Evolutionary conservation across 179 eudicot species (phyloP).

Genomic region (Vitellaria paradoxa): DNA sequence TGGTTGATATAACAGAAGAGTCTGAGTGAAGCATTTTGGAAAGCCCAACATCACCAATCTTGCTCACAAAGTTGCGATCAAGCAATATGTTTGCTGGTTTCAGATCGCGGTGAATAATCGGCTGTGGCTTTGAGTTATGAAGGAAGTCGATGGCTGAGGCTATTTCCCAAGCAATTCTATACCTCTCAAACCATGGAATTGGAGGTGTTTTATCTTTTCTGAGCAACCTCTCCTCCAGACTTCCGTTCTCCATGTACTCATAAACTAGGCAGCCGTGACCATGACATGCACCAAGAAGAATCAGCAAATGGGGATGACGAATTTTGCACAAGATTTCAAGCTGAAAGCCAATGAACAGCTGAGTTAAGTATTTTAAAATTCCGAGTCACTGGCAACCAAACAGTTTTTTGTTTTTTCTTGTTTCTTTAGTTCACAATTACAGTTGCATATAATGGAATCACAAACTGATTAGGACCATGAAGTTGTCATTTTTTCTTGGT

Average conservation of each 20-base stretch:
- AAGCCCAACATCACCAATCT: constrained; percentile 89
- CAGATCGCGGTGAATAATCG: constrained; percentile 77
- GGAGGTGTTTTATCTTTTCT: constrained; percentile 55
- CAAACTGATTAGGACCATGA: neutral
- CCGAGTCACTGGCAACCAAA: neutral
- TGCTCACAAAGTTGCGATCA: constrained; percentile 76
- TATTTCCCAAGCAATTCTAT: constrained; percentile 83
- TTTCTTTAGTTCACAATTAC: neutral
- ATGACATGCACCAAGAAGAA: constrained; percentile 81
- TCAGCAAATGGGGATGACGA: constrained; percentile 85
- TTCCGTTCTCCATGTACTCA: constrained; percentile 93
- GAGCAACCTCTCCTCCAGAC: constrained; percentile 62
- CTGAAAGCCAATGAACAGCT: constrained; percentile 36
- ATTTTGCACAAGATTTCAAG: constrained; percentile 72
- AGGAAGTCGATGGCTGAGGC: constrained; percentile 86
- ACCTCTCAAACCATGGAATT: constrained; percentile 76
- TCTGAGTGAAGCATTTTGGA: constrained; percentile 56
- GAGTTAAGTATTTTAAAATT: neutral
- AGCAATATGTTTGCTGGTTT: constrained; percentile 93
- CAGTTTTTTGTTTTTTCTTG: neutral
- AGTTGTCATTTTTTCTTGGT: neutral
- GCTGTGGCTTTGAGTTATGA: constrained; percentile 67
- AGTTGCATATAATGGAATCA: neutral
- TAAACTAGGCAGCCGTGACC: constrained; percentile 75
- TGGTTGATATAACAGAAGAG: constrained; percentile 31